A percentile compares a stretch with the other conserved stretches of the same genome.
These are phyloP conservation scores for Thalassiosira livingstoniorum DNA, from an alignment of 352 stramenopile species.

Conservation along the genomic window DNA sequence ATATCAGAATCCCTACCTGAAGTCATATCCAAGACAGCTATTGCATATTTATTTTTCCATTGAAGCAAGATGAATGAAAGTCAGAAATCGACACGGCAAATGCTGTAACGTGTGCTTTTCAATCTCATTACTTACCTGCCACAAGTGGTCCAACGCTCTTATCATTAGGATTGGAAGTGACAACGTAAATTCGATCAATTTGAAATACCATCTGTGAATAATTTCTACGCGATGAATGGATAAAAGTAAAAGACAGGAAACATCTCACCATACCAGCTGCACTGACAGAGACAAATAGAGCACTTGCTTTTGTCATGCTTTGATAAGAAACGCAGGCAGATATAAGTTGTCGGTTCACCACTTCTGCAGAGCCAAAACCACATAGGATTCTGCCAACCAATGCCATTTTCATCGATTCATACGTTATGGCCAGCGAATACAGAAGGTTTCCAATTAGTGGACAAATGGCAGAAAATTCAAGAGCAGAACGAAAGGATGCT, in stretches of 20 bases:
- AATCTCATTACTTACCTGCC: slow-evolving; percentile 48
- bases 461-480: slow-evolving; percentile 69
- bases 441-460: slow-evolving; percentile 73
- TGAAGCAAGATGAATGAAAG: too few relatives aligned
- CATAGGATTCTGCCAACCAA: slow-evolving; percentile 90
- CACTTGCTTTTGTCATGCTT: slow-evolving; percentile 88
- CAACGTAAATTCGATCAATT: too few relatives aligned
- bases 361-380: slow-evolving; percentile 90
- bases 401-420: slow-evolving; percentile 83
- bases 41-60: too few relatives aligned
- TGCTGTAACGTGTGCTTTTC: not conserved
- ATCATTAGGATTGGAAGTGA: slow-evolving; percentile 90
- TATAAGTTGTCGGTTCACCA: slow-evolving; percentile 90
- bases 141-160: slow-evolving; percentile 91
- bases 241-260: too few relatives aligned
- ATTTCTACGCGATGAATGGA: too few relatives aligned
- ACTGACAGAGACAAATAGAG: slow-evolving; percentile 91
- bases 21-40: not conserved
- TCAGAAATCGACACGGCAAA: too few relatives aligned
- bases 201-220: too few relatives aligned
- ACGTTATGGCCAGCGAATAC: slow-evolving; percentile 70
- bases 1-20: slow-evolving; percentile 54
- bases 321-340: slow-evolving; percentile 63
- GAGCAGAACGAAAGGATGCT: slow-evolving; percentile 62
- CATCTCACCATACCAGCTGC: slow-evolving; percentile 93